phyloP scores from a whole-genome alignment of 108 stramenopile species.

The Bacterosira constricta region DNA sequence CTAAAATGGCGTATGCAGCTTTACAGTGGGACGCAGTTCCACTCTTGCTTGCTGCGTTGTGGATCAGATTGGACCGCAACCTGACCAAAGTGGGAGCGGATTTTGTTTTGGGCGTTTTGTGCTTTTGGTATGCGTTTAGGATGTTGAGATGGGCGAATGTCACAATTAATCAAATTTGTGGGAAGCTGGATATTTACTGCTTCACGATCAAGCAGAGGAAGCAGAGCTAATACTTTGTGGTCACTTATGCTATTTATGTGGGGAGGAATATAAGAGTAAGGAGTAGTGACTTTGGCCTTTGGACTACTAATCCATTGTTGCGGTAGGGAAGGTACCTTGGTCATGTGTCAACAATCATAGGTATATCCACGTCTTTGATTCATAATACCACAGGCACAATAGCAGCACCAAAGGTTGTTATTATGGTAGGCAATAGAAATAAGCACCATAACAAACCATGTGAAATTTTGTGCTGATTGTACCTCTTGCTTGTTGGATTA shows the following conservation, averaged over 20 bases:
- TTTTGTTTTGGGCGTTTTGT: slow-evolving; percentile 45
- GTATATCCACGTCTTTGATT: no score
- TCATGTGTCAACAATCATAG: no score
- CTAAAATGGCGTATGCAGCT: slow-evolving; percentile 72
- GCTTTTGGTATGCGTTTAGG: slow-evolving; percentile 57
- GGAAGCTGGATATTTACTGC: slow-evolving; percentile 63
- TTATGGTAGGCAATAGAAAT: no score
- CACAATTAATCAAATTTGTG: slow-evolving; percentile 71
- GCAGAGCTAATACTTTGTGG: background rate
- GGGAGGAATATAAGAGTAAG: no score
- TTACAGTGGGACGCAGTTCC: slow-evolving; percentile 73
- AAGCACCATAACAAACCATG: no score
- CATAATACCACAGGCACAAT: no score
- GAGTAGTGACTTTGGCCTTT: no score
- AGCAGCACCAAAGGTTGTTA: no score
- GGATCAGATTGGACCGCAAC: slow-evolving; percentile 41
- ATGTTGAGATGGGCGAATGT: slow-evolving; percentile 57
- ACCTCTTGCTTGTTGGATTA: no score
- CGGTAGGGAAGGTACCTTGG: no score
- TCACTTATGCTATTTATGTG: background rate
- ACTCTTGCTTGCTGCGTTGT: slow-evolving; percentile 49
- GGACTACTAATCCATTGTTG: no score
- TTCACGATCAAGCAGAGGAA: slow-evolving; percentile 67
- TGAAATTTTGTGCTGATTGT: no score
- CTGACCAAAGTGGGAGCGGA: slow-evolving; percentile 42